phyloP scores from a whole-genome alignment of 345 rosid species.

The Dovyalis caffra region DNA sequence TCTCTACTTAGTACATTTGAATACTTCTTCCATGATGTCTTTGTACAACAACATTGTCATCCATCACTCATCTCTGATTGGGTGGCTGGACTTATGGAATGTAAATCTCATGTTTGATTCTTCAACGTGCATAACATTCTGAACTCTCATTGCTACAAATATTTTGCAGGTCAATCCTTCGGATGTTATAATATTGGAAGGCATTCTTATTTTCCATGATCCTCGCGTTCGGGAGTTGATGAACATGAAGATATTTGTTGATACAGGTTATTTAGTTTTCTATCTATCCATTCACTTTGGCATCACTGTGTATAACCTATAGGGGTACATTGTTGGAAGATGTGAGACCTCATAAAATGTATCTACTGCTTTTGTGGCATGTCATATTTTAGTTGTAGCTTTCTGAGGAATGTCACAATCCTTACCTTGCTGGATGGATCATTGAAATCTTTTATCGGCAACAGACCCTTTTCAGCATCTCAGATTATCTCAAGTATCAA shows the following conservation, averaged over 20 bases:
- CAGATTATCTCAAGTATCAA: background rate
- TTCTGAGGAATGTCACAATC: no score
- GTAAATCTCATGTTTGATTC: background rate
- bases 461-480: background rate
- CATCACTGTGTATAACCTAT: no score
- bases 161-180: constrained; percentile 83
- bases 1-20: background rate
- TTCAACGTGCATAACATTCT: background rate
- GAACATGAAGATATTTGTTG: constrained; percentile 99
- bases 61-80: no score
- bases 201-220: constrained; percentile 92
- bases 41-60: no score
- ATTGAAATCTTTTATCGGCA: no score
- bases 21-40: background rate
- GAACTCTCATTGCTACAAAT: constrained; percentile 10
- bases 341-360: no score
- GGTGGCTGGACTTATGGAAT: background rate
- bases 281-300: no score
- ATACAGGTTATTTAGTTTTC: constrained; percentile 62
- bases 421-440: no score
- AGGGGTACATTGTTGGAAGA: no score
- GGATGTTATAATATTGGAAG: constrained; percentile 93
- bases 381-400: no score
- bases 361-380: no score
- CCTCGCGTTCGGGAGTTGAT: constrained; percentile 77